Conservation (phyloP, 2,329 filamentous ascomycete species). For the Ophidiomyces ophidiicola region DNA sequence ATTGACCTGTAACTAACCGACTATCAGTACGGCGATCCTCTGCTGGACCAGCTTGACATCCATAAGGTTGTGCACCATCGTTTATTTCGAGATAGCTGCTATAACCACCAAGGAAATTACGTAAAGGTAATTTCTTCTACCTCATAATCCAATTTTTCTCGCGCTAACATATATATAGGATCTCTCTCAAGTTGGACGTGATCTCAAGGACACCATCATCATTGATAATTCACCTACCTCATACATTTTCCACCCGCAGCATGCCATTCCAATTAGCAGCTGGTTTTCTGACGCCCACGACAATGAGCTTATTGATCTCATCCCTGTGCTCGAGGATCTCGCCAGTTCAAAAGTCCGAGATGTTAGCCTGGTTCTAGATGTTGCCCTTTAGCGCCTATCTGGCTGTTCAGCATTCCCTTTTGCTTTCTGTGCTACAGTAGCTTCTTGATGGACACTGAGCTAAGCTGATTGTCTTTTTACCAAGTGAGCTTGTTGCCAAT, state of each 20-base stretch:
- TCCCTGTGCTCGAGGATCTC: constrained; percentile 94
- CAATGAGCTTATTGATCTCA: constrained; percentile 93
- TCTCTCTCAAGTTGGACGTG: constrained; percentile 87
- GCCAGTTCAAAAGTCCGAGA: constrained; percentile 80
- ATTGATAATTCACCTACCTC: constrained; percentile 99
- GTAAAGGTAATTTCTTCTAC: constrained; percentile 54
- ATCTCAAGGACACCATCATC: constrained; percentile 95
- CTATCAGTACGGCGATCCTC: constrained; percentile 76
- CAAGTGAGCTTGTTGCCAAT: no score
- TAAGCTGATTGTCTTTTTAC: no score
- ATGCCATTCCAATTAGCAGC: constrained; percentile 97
- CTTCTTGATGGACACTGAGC: no score
- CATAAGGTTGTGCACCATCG: constrained; percentile 93
- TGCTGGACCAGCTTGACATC: constrained; percentile 92
- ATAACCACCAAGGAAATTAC: constrained; percentile 98
- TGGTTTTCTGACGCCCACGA: constrained; percentile 99
- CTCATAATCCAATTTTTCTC: neutral
- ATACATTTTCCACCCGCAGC: constrained; percentile 98
- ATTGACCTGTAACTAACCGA: constrained; percentile 11
- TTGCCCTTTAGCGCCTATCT: constrained; percentile 46
- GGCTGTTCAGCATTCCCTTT: neutral
- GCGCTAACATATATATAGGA: constrained; percentile 43
- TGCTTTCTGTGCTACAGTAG: neutral
- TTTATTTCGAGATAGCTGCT: constrained; percentile 95
- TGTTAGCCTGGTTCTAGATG: constrained; percentile 94